These are phyloP conservation scores for Kregervanrija pseudodelftensis DNA, from an alignment of 805 yeast species.

Conservation along the genomic window DNA sequence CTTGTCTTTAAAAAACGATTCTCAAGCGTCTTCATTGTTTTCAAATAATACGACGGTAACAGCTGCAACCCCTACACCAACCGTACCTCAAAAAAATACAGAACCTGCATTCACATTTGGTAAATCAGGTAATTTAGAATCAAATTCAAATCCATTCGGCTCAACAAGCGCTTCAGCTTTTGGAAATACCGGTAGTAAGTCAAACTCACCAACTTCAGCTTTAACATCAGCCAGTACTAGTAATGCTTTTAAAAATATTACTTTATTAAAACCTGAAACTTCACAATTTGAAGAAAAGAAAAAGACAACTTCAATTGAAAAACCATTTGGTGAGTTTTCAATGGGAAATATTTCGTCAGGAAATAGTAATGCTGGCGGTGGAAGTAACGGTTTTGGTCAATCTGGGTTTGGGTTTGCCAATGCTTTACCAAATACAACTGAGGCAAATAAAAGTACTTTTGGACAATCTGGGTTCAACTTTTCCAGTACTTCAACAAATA, in stretches of 20 bases:
- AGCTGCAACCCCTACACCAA: too few species aligned
- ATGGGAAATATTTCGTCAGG: slow-evolving; percentile 1
- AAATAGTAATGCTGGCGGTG: slow-evolving; percentile 1
- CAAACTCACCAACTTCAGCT: not conserved
- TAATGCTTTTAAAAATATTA: not conserved
- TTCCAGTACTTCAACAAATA: not conserved
- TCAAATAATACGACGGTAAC: too few species aligned
- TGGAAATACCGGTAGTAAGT: not conserved
- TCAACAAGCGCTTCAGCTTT: not conserved
- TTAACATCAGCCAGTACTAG: not conserved
- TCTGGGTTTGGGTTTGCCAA: slow-evolving; percentile 8
- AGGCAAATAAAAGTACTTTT: not conserved
- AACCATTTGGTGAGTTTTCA: slow-evolving; percentile 4
- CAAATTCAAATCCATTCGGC: not conserved
- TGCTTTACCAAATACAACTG: not conserved
- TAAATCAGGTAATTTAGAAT: too few species aligned
- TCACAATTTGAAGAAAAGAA: slow-evolving; percentile 4
- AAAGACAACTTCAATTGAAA: slow-evolving; percentile 1
- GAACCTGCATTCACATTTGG: too few species aligned
- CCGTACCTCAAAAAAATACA: too few species aligned
- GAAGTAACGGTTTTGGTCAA: slow-evolving; percentile 10
- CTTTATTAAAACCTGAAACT: not conserved
- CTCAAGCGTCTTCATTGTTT: too few species aligned
- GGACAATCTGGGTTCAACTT: slow-evolving; percentile 2
- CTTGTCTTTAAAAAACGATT: too few species aligned